These are phyloP conservation scores for Crithidia expoeki DNA, from an alignment of 208 protist species.

Conservation along the genomic window DNA sequence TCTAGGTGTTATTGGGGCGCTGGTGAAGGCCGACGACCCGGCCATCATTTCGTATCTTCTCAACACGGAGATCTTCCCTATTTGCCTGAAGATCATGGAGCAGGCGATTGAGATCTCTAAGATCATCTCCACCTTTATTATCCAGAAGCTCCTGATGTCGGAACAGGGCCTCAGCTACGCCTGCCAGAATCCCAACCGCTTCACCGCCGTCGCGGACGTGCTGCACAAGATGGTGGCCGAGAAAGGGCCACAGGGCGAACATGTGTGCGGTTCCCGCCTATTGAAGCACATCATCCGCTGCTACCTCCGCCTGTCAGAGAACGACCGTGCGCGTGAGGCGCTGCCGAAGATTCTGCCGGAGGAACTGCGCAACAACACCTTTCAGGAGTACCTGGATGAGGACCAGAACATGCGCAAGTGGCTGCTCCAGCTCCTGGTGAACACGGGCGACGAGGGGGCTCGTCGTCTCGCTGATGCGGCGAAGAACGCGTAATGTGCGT, in stretches of 20 bases:
- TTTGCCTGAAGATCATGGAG: constrained; percentile 99
- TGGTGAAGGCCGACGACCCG: constrained; percentile 95
- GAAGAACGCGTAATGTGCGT: constrained; percentile 8
- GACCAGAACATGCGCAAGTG: constrained; percentile 79
- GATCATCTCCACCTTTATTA: constrained; percentile 99
- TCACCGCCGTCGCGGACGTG: constrained; percentile 95
- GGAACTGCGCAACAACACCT: constrained; percentile 88
- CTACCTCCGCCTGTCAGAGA: constrained; percentile 97
- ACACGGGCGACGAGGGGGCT: constrained; percentile 81
- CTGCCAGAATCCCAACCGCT: constrained; percentile 96
- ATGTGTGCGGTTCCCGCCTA: constrained; percentile 90
- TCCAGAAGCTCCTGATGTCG: constrained; percentile 99
- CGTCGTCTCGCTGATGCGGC: constrained; percentile 48
- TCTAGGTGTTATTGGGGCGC: constrained; percentile 98
- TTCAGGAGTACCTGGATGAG: constrained; percentile 65
- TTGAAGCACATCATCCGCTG: constrained; percentile 99
- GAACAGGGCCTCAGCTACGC: constrained; percentile 98
- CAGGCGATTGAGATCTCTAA: constrained; percentile 96
- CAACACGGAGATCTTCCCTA: constrained; percentile 98
- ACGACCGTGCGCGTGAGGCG: constrained; percentile 83
- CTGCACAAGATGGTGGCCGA: constrained; percentile 95
- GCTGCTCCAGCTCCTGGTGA: constrained; percentile 81
- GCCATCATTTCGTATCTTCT: constrained; percentile 97
- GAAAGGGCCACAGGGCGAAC: constrained; percentile 53
- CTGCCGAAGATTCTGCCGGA: constrained; percentile 79